A percentile compares a stretch with the other conserved stretches of the same genome.
These are phyloP conservation scores for Candida sp. DNA, from an alignment of 1,139 yeast species.

Conservation along the genomic window DNA sequence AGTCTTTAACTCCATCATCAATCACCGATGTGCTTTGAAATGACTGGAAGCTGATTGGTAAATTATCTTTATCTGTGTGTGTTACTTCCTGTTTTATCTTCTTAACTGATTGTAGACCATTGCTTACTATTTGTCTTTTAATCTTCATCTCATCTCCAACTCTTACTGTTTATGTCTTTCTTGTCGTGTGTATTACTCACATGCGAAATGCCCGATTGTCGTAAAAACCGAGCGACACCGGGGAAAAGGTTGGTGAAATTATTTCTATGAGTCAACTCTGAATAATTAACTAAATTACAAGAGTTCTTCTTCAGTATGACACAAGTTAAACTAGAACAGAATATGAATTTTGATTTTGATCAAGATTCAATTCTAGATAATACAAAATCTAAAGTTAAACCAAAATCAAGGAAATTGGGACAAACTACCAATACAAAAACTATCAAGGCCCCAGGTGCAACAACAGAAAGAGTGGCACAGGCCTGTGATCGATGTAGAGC, in stretches of 20 bases:
- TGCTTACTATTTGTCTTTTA: background rate
- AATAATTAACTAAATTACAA: background rate
- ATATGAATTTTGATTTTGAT: background rate
- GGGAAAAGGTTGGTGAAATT: background rate
- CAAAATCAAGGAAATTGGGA: constrained; percentile 6
- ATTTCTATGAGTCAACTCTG: background rate
- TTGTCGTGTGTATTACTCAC: background rate
- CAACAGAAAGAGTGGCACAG: constrained; percentile 63
- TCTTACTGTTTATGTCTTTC: background rate
- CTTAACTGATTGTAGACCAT: background rate
- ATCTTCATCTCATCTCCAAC: background rate
- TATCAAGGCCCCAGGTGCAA: constrained; percentile 61
- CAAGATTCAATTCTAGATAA: constrained; percentile 2
- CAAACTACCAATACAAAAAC: constrained; percentile 41
- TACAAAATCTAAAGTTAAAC: constrained; percentile 7
- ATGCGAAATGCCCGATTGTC: background rate
- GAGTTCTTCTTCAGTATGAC: background rate
- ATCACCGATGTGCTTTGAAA: background rate
- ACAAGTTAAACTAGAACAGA: background rate
- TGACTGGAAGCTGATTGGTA: background rate
- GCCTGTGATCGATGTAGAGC: constrained; percentile 88
- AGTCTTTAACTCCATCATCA: background rate
- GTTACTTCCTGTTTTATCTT: background rate
- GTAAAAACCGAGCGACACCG: background rate
- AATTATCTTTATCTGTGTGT: background rate